Percentiles rank a stretch among this genome's conserved stretches.
Conservation (phyloP, 805 yeast genomes). For the Pichia deserticola region DNA sequence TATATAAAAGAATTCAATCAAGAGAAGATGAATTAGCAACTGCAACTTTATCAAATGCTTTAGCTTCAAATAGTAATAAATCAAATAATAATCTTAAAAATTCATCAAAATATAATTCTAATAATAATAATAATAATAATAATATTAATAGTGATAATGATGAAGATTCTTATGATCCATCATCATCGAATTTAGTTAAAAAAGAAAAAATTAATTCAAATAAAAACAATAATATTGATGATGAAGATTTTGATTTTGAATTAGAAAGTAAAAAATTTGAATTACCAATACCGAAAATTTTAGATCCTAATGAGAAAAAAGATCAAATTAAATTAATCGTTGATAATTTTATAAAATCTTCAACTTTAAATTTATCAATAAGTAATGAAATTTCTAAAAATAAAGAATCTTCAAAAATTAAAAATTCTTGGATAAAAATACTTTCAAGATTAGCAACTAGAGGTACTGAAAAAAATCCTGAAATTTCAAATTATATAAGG, state of each 20-base stretch:
- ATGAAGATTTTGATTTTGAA: slow-evolving; percentile 20
- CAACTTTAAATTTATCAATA: slow-evolving; percentile 26
- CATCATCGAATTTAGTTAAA: neutral
- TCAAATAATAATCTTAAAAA: neutral
- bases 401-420: slow-evolving; percentile 18
- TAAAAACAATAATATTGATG: slow-evolving; percentile 17
- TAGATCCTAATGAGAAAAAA: slow-evolving; percentile 48
- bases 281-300: slow-evolving; percentile 50
- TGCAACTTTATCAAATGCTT: neutral
- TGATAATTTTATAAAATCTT: slow-evolving; percentile 47
- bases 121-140: neutral
- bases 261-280: slow-evolving; percentile 27
- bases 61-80: neutral
- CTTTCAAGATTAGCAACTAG: slow-evolving; percentile 75
- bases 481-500: slow-evolving; percentile 55
- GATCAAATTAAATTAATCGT: slow-evolving; percentile 50
- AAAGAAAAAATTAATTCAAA: neutral
- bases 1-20: slow-evolving; percentile 22
- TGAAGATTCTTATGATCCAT: slow-evolving; percentile 20
- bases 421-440: slow-evolving; percentile 69
- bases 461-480: slow-evolving; percentile 45
- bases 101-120: neutral
- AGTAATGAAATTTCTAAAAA: neutral
- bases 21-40: neutral
- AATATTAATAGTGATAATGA: slow-evolving; percentile 12